Conservation (phyloP, 345 rosid genomes). For the Angophora floribunda region DNA sequence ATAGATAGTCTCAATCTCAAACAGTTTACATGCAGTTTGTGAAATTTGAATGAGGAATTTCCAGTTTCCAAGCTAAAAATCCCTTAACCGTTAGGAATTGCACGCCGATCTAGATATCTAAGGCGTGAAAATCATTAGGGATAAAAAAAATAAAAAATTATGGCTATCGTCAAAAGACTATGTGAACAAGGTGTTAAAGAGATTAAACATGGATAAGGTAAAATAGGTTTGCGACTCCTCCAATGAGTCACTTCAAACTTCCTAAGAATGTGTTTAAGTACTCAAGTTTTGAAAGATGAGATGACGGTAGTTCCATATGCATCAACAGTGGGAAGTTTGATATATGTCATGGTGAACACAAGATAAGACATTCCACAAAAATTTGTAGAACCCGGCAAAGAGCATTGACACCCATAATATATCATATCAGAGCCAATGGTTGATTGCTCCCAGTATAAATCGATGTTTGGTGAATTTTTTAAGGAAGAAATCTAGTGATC, state of each 20-base stretch:
- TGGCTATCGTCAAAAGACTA: rapidly evolving
- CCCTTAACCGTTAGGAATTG: background rate
- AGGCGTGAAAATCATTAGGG: background rate
- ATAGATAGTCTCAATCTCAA: background rate
- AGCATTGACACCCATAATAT: no score
- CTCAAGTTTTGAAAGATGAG: background rate
- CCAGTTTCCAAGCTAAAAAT: background rate
- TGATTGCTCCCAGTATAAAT: no score
- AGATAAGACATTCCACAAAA: no score
- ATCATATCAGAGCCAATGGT: no score
- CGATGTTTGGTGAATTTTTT: no score
- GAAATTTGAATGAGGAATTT: background rate
- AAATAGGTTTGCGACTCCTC: background rate
- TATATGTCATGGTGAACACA: no score
- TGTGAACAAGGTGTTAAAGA: background rate
- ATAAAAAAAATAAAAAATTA: no score
- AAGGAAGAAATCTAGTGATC: no score
- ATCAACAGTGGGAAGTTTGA: no score
- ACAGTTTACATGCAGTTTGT: background rate
- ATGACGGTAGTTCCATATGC: background rate
- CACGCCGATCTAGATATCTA: no score
- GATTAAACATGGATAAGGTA: no score
- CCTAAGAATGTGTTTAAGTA: background rate
- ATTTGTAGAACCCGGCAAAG: no score
- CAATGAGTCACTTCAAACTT: background rate